A percentile compares a stretch with the other conserved stretches of the same genome.
phyloP scores from a whole-genome alignment of 2,329 filamentous ascomycete species.

The Teratosphaeria zuluensis region DNA sequence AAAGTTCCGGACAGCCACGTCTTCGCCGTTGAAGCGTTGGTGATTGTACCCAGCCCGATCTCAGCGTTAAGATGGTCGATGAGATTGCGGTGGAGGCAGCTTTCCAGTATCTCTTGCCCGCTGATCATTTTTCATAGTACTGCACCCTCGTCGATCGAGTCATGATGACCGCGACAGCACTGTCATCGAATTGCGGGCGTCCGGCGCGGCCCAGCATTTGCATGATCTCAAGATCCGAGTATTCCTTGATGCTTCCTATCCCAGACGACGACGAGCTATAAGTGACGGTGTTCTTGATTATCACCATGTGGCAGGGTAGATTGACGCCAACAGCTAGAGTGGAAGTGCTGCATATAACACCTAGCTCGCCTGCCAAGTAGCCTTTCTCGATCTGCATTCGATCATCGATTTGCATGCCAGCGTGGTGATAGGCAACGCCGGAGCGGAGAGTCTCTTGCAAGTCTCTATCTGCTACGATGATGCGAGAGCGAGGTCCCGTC shows the following conservation, averaged over 20 bases:
- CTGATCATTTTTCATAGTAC: constrained; percentile 66
- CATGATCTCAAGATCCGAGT: constrained; percentile 76
- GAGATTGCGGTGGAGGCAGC: constrained; percentile 66
- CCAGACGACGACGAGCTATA: constrained; percentile 44
- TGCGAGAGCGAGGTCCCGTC: constrained; percentile 45
- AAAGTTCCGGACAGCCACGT: constrained; percentile 72
- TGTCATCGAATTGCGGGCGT: constrained; percentile 71
- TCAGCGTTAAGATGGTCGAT: constrained; percentile 81
- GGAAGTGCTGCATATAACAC: constrained; percentile 77
- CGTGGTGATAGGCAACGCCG: constrained; percentile 77
- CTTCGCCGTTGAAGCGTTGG: constrained; percentile 53
- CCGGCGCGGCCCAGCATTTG: constrained; percentile 84
- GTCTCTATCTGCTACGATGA: constrained; percentile 49
- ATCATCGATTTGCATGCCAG: constrained; percentile 58
- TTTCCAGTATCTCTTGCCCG: constrained; percentile 65
- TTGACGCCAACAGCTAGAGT: constrained; percentile 79
- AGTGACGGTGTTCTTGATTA: constrained; percentile 68
- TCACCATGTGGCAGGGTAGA: constrained; percentile 70
- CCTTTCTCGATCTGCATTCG: constrained; percentile 55
- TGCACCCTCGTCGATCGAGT: constrained; percentile 55
- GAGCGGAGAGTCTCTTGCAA: constrained; percentile 41
- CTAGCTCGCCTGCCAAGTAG: constrained; percentile 62
- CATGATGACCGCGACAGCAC: constrained; percentile 68
- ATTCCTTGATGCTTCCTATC: constrained; percentile 45
- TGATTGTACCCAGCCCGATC: constrained; percentile 65